phyloP scores from a whole-genome alignment of 306 rosid genomes.

The Trichosanthes cucumerina region DNA sequence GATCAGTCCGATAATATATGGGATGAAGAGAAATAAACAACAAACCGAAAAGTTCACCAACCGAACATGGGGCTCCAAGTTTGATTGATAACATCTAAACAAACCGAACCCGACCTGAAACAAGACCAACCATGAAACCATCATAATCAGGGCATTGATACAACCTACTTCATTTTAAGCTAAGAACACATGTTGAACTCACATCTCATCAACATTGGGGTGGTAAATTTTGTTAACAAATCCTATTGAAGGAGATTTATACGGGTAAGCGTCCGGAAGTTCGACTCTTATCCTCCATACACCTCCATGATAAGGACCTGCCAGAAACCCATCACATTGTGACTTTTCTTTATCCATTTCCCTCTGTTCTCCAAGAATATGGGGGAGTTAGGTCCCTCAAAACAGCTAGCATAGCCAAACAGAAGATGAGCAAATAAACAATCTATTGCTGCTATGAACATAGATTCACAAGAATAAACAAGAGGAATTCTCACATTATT shows the following conservation, averaged over 20 bases:
- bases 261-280: constrained; percentile 83
- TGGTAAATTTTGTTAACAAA: constrained; percentile 80
- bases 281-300: constrained; percentile 87
- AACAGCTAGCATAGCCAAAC: constrained; percentile 1
- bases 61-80: constrained; percentile 98
- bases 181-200: constrained; percentile 15
- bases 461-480: background rate
- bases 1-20: constrained; percentile 1
- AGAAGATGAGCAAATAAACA: background rate
- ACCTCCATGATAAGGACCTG: constrained; percentile 79
- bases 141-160: background rate
- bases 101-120: constrained; percentile 83
- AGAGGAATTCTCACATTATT: background rate
- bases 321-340: constrained; percentile 21
- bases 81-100: constrained; percentile 90
- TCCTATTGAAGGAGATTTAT: constrained; percentile 80
- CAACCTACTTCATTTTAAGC: background rate
- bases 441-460: background rate
- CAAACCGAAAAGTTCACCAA: constrained; percentile 10
- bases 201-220: constrained; percentile 94
- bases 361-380: constrained; percentile 1
- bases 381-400: background rate
- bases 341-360: constrained; percentile 3
- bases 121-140: constrained; percentile 4
- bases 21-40: background rate